phyloP scores from a whole-genome alignment of 2,329 filamentous ascomycete genomes.

The Aspergillus ruber region DNA sequence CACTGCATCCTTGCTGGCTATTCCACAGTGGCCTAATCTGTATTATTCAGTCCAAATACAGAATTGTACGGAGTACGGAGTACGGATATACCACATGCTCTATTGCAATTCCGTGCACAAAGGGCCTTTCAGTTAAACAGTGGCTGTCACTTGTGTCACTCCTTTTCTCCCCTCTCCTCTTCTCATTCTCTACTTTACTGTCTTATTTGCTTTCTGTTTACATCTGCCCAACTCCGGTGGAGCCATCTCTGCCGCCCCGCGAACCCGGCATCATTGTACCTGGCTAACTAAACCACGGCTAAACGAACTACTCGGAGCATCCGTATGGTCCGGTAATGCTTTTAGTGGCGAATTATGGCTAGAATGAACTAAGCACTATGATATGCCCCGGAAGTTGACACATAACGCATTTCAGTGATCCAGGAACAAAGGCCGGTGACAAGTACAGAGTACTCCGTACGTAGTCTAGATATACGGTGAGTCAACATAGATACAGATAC shows the following conservation, averaged over 20 bases:
- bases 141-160: neutral
- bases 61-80: neutral
- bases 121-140: too few species aligned
- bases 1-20: conserved; percentile 1
- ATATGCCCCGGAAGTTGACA: neutral
- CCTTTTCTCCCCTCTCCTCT: neutral
- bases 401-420: neutral
- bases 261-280: conserved; percentile 3
- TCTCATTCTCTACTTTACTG: neutral
- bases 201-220: neutral
- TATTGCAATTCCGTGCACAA: neutral
- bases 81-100: neutral
- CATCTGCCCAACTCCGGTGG: conserved; percentile 2
- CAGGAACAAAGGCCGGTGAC: neutral
- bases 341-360: neutral
- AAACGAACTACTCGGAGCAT: too few species aligned
- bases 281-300: neutral
- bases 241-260: conserved; percentile 7
- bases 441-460: too few species aligned
- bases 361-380: neutral
- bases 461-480: too few species aligned
- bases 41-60: too few species aligned
- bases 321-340: too few species aligned
- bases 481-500: too few species aligned
- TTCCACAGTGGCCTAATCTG: too few species aligned